phyloP scores from a whole-genome alignment of 2,329 filamentous ascomycete genomes.

The Thermothelomyces thermophilus region DNA sequence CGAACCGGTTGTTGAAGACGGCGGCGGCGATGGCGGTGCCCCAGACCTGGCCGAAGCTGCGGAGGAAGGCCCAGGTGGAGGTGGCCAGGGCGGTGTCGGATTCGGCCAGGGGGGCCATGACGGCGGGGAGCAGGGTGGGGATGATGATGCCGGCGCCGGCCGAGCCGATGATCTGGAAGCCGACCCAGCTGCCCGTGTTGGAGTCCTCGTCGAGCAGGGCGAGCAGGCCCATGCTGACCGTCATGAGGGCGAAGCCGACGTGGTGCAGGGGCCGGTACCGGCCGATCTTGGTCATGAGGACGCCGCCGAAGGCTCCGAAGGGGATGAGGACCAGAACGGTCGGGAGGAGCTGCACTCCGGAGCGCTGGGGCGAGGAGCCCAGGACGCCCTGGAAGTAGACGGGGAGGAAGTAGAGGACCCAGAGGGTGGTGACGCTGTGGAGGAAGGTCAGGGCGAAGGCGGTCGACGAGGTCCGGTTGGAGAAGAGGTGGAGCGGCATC shows the following conservation, averaged over 20 bases:
- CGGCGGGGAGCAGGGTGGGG: conserved; percentile 36
- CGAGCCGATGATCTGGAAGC: conserved; percentile 36
- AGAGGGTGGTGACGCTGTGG: conserved; percentile 30
- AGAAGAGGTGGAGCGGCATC: conserved; percentile 39
- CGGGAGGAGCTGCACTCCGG: not conserved
- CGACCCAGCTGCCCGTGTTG: conserved; percentile 34
- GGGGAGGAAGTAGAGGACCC: conserved; percentile 34
- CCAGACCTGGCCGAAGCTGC: conserved; percentile 42
- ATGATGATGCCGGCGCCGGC: conserved; percentile 38
- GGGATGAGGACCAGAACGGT: not conserved
- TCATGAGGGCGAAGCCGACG: not conserved
- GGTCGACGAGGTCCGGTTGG: conserved; percentile 32
- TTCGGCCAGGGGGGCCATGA: conserved; percentile 36
- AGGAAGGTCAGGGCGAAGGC: conserved; percentile 33
- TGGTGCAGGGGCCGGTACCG: conserved; percentile 3
- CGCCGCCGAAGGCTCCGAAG: not conserved
- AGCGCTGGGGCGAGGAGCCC: conserved; percentile 22
- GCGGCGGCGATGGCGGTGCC: conserved; percentile 39
- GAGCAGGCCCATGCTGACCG: not conserved
- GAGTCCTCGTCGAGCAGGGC: conserved; percentile 31
- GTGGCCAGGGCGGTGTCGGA: conserved; percentile 34
- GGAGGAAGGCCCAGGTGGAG: conserved; percentile 39
- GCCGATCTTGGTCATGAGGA: not conserved
- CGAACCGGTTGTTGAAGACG: conserved; percentile 32
- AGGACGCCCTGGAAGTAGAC: conserved; percentile 39